Evolutionary conservation across 257 asterid genomes (phyloP), one percentile per base, ranked within the genome.

Genomic region (Jacaranda copaia): DNA sequence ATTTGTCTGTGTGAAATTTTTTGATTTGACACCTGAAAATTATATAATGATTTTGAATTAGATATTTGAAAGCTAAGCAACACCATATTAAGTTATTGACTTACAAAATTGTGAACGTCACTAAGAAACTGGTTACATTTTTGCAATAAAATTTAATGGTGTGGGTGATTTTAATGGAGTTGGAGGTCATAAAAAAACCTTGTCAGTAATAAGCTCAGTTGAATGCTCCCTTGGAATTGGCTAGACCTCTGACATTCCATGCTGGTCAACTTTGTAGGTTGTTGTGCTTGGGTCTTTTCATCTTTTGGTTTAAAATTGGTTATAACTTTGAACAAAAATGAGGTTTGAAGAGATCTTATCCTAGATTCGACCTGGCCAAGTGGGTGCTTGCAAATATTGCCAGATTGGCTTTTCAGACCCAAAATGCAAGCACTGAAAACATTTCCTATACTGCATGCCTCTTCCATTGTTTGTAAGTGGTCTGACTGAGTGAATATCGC

Each of bases 31-130:
- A 4, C 9, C 46, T 4, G 20, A 43, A 68, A 20, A 14, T 12
- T 52, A 12, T 75, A 36, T 56, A 16, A 43, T 32, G 51, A 60
- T 75, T 12, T 49, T 52, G 49, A 3, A 8, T 63, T 62, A 11
- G 52, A 10, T 59, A 43, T 15, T 16, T 70, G 36, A 18, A 60
- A 68, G 35, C 56, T 51, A 15, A 42, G 65, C 76, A n/a, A 25
- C 58, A 43, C 16, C 16, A 45, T 36, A 39, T 65, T 15, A 45
- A 58, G 20, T 66, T 19, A 3, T 42, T 42, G 32, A 25, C 32
- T 25, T 25, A 38, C 18, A 55, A 40, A 55, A 58, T 39, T 8
- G 49, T 63, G 38, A 14, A 10, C 9, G 40, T 42, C 12, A 13
- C 20, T 3, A 49, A 10, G 49, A 14, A 12, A 8, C 1, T n/a